Conservation (phyloP, 768 basidiomycete species). For the Russula sp. region DNA sequence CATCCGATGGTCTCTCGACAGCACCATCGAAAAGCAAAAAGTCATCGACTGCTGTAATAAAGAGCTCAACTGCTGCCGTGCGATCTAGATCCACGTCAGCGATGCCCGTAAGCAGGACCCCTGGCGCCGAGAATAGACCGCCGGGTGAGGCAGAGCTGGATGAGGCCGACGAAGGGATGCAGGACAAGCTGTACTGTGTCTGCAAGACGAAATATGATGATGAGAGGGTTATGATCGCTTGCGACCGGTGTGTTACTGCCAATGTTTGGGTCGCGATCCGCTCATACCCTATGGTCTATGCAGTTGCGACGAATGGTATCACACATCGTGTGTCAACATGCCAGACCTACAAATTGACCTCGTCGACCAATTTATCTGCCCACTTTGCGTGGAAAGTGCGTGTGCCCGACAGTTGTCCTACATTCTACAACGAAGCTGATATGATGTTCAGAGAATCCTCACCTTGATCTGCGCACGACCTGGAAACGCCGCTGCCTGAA, state of each 20-base stretch:
- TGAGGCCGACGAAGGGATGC: slow-evolving; percentile 42
- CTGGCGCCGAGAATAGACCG: slow-evolving; percentile 46
- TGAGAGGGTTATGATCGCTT: slow-evolving; percentile 88
- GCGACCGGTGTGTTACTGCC: slow-evolving; percentile 64
- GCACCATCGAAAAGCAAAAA: slow-evolving; percentile 35
- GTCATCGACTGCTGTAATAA: slow-evolving; percentile 29
- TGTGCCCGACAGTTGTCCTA: slow-evolving; percentile 23
- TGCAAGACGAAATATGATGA: slow-evolving; percentile 88
- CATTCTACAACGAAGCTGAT: background rate
- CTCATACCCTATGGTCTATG: background rate
- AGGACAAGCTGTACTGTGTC: slow-evolving; percentile 82
- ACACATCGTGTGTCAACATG: slow-evolving; percentile 80
- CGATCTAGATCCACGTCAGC: slow-evolving; percentile 71
- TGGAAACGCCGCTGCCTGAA: slow-evolving; percentile 78
- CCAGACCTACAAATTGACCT: slow-evolving; percentile 79
- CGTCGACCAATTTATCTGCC: slow-evolving; percentile 91
- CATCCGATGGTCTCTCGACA: slow-evolving; percentile 33
- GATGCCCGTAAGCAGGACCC: slow-evolving; percentile 45
- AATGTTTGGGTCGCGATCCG: background rate
- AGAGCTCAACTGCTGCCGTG: slow-evolving; percentile 38
- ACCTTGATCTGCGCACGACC: slow-evolving; percentile 62
- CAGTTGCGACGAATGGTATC: slow-evolving; percentile 95
- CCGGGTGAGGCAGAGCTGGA: slow-evolving; percentile 37
- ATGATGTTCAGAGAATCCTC: slow-evolving; percentile 49
- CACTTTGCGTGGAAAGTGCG: slow-evolving; percentile 72